phyloP scores from a whole-genome alignment of 2,329 filamentous ascomycete genomes.

The Incumbomyces lentus region DNA sequence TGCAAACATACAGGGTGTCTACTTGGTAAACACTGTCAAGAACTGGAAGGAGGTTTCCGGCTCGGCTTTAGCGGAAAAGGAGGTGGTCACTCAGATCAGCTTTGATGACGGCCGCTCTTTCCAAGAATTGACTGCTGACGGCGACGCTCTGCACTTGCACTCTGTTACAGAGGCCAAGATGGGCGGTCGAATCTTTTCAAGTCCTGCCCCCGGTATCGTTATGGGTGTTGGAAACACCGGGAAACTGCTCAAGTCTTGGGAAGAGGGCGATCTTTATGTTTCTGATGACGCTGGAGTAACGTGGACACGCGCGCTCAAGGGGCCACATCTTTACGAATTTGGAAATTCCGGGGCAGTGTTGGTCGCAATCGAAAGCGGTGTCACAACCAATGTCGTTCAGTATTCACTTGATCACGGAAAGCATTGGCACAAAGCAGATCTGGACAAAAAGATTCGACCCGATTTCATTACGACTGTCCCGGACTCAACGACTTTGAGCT shows the following conservation, averaged over 20 bases:
- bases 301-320: slow-evolving; percentile 63
- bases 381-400: slow-evolving; percentile 50
- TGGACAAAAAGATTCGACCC: slow-evolving; percentile 60
- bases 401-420: slow-evolving; percentile 89
- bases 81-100: slow-evolving; percentile 67
- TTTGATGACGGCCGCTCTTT: slow-evolving; percentile 93
- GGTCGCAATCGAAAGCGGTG: slow-evolving; percentile 64
- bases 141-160: slow-evolving; percentile 69
- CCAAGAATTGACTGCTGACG: slow-evolving; percentile 57
- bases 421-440: slow-evolving; percentile 62
- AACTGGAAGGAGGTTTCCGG: slow-evolving; percentile 68
- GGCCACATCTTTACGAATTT: slow-evolving; percentile 91
- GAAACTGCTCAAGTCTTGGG: slow-evolving; percentile 57
- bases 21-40: slow-evolving; percentile 77
- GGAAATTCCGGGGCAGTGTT: slow-evolving; percentile 86
- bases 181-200: slow-evolving; percentile 79
- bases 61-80: slow-evolving; percentile 48
- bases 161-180: slow-evolving; percentile 81
- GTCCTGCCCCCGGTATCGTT: slow-evolving; percentile 80
- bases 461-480: slow-evolving; percentile 73
- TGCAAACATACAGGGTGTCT: slow-evolving; percentile 79
- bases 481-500: slow-evolving; percentile 87
- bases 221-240: slow-evolving; percentile 93
- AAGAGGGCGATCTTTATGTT: slow-evolving; percentile 69
- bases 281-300: slow-evolving; percentile 84